Conservation (phyloP, 768 basidiomycete genomes). For the Boletus vinaceobasis region DNA sequence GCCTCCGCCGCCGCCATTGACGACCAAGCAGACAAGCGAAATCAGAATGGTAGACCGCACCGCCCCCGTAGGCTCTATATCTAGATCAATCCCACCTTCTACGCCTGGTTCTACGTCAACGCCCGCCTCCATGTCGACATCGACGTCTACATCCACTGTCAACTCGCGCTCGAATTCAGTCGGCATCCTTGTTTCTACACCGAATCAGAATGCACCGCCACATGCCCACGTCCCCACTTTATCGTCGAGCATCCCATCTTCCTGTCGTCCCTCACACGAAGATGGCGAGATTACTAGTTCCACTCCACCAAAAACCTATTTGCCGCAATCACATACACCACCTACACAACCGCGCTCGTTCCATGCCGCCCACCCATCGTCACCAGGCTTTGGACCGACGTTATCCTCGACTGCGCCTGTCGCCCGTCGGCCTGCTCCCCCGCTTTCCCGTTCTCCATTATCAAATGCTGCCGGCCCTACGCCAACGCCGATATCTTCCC, state of each 20-base stretch:
- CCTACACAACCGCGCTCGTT: conserved; percentile 50
- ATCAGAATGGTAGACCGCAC: conserved; percentile 1
- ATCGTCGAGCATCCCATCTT: conserved; percentile 11
- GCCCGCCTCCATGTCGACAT: conserved; percentile 19
- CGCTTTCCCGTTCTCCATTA: conserved; percentile 30
- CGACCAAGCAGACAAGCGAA: conserved; percentile 19
- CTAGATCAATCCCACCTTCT: neutral
- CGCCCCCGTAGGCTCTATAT: neutral
- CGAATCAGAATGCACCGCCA: neutral
- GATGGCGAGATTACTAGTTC: conserved; percentile 49
- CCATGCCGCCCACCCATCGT: conserved; percentile 25
- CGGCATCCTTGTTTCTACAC: conserved; percentile 8
- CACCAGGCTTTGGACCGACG: conserved; percentile 25
- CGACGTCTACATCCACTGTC: conserved; percentile 18
- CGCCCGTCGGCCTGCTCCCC: conserved; percentile 30
- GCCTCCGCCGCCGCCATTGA: conserved; percentile 32
- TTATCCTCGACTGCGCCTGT: conserved; percentile 19
- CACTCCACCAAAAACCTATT: conserved; percentile 34
- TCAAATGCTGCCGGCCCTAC: conserved; percentile 19
- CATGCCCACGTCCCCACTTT: neutral
- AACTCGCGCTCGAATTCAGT: conserved; percentile 28
- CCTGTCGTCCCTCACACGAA: conserved; percentile 42
- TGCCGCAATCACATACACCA: conserved; percentile 41
- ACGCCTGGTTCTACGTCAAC: conserved; percentile 12
- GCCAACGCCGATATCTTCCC: conserved; percentile 25